phyloP scores from a whole-genome alignment of 257 asterid species.

The Nicotiana undulata region DNA sequence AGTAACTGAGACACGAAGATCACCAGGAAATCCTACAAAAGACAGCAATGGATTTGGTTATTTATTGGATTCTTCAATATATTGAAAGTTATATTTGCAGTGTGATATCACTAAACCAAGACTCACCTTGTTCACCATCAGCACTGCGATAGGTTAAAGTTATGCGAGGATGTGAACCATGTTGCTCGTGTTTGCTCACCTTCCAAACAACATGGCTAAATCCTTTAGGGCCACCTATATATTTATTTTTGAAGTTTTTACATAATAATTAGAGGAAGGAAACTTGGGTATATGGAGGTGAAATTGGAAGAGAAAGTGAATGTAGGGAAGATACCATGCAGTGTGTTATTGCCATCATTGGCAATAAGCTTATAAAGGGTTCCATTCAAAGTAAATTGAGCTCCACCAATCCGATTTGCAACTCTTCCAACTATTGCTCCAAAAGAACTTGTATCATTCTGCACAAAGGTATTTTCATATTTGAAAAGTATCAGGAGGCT shows the following conservation, averaged over 20 bases:
- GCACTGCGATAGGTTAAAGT: slow-evolving; percentile 8
- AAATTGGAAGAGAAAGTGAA: not conserved
- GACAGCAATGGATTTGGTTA: not conserved
- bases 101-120: not conserved
- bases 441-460: not conserved
- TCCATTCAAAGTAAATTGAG: slow-evolving; percentile 12
- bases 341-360: not conserved
- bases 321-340: slow-evolving; percentile 8
- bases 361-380: slow-evolving; percentile 1
- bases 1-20: slow-evolving; percentile 35
- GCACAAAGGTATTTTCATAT: not conserved
- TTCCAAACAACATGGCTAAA: slow-evolving; percentile 4
- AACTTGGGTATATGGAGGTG: too few relatives aligned
- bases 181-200: not conserved
- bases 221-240: slow-evolving; percentile 13
- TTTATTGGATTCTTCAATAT: not conserved
- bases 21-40: slow-evolving; percentile 48
- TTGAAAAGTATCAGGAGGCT: not conserved
- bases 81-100: not conserved
- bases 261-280: too few relatives aligned
- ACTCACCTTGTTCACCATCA: slow-evolving; percentile 14
- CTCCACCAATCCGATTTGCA: slow-evolving; percentile 11
- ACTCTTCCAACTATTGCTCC: slow-evolving; percentile 16
- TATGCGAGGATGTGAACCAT: not conserved
- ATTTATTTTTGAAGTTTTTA: too few relatives aligned